Evolutionary conservation across 441 rosid genomes (phyloP), one percentile per base, ranked within the genome.

Genomic region (Lepidium campestre): DNA sequence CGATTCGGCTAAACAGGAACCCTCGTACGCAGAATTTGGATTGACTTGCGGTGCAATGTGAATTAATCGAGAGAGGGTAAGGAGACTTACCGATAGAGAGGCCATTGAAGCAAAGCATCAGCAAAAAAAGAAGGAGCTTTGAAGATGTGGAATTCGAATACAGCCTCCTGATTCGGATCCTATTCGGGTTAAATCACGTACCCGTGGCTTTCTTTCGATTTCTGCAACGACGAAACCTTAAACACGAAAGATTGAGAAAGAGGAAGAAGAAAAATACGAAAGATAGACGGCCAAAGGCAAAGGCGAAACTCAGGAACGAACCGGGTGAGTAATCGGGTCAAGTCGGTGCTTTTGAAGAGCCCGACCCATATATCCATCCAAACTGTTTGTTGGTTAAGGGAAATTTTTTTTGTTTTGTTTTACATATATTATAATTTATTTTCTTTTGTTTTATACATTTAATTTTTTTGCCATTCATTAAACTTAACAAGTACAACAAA

Each of bases 321-420:
- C 52, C 61, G 50, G 68, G 59, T 52, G 50, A 49, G 69, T 52
- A 17, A 12, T 27, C 59, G 70, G 70, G 60, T 65, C 52, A 29
- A 7, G 17, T 5, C 18, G 39, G 58, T 7, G 13, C 7, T 7
- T 20, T 12, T 20, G 3, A 56, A 20, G 13, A 12, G 18, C 31
- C 60, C 32, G 17, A 35, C 67, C 57, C 46, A 27, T n/a, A 6
- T 39, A 25, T 57, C 12, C 4, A 27, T 50, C 46, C 37, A 36
- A 29, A 36, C 27, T 1, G 29, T 48, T 22, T 45, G 54, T 32
- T 44, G 3, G 34, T 29, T 4, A 25, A 5, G 29, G 29, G 7
- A 25, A 23, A 23, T 29, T 29, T 29, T 29, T 29, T 29, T 6
- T 29, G n/a, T n/a, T n/a, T n/a, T n/a, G n/a, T n/a, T n/a, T n/a